These are phyloP conservation scores for Aotearoamyces nothofagi DNA, from an alignment of 2,329 filamentous ascomycete species.

Conservation along the genomic window DNA sequence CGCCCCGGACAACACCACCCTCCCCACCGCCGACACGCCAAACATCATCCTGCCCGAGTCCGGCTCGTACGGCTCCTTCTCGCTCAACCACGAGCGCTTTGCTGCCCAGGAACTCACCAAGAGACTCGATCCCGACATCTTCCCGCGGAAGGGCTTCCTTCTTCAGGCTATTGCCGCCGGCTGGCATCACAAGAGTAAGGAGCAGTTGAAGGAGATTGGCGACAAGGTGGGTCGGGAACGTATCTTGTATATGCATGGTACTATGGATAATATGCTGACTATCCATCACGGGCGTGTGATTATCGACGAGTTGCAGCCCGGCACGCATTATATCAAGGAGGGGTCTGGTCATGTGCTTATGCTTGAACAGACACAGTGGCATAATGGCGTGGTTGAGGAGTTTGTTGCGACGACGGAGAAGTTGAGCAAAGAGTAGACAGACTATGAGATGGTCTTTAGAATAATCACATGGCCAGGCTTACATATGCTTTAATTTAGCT, in stretches of 20 bases:
- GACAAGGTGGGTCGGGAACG: conserved; percentile 56
- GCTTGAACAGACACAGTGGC: conserved; percentile 55
- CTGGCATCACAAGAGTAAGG: conserved; percentile 61
- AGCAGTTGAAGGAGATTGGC: conserved; percentile 49
- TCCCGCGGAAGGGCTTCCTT: conserved; percentile 53
- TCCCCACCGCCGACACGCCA: conserved; percentile 31
- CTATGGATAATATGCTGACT: conserved; percentile 62
- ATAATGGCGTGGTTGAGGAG: conserved; percentile 40
- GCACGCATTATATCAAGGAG: conserved; percentile 45
- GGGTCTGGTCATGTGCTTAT: conserved; percentile 63
- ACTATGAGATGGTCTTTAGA: no score
- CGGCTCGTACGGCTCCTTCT: conserved; percentile 37
- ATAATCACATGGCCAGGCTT: no score
- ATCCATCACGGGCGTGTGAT: conserved; percentile 55
- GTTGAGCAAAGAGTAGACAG: no score
- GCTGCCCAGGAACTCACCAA: conserved; percentile 68
- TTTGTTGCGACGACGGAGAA: conserved; percentile 17
- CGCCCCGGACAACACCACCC: conserved; percentile 38
- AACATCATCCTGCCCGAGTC: conserved; percentile 19
- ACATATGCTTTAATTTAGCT: no score
- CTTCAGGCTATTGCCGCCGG: conserved; percentile 66
- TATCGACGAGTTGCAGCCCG: conserved; percentile 47
- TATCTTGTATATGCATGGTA: conserved; percentile 68
- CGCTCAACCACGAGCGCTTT: conserved; percentile 68
- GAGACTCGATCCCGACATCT: conserved; percentile 41